Evolutionary conservation across 257 asterid species (phyloP), one percentile per base, ranked within the genome.

Genomic region (Paraleonurus japonicus): DNA sequence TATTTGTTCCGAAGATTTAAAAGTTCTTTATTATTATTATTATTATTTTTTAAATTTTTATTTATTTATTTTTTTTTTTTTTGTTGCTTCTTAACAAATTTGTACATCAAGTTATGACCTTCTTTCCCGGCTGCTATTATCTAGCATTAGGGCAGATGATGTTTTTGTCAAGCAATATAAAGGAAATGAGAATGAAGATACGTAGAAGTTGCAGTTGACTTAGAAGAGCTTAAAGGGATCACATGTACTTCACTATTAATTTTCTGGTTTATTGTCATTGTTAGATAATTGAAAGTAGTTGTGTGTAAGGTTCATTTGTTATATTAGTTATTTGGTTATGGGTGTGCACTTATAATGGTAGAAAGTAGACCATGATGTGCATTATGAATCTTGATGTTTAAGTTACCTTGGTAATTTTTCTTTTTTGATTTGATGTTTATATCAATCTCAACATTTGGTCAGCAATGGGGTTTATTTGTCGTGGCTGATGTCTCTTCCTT

Each of bases 131-230:
- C 39, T 69, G 26, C 22, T 41, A 23, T 20, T 35, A 65, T 37
- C 45, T 60, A 24, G 32, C 61, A 20, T 70, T 61, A 19, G 33
- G 80, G 63, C 47, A 33, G 54, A 57, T 59, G 70, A 26, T 71
- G 54, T 61, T 35, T 30, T 39, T 43, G 61, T 72, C 64, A 22
- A 66, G 68, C n/a, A 16, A 51, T 53, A 17, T 55, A 50, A 8
- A 54, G 24, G 20, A 43, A 61, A 30, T 45, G 51, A 43, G 15
- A 27, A 27, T 55, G 81, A 16, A 45, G 35, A 24, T 61, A 8
- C 47, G 11, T 26, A 17, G 16, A 17, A 61, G 73, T 24, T 51
- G 78, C 45, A 23, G 65, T 57, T 61, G 43, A 17, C 24, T 33
- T 10, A 26, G 16, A 65, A 55, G 51, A 53, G 76, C 39, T 27